Evolutionary conservation across 1,284 basidiomycete species (phyloP).

Genomic region (Moesziomyces globuligerus): DNA sequence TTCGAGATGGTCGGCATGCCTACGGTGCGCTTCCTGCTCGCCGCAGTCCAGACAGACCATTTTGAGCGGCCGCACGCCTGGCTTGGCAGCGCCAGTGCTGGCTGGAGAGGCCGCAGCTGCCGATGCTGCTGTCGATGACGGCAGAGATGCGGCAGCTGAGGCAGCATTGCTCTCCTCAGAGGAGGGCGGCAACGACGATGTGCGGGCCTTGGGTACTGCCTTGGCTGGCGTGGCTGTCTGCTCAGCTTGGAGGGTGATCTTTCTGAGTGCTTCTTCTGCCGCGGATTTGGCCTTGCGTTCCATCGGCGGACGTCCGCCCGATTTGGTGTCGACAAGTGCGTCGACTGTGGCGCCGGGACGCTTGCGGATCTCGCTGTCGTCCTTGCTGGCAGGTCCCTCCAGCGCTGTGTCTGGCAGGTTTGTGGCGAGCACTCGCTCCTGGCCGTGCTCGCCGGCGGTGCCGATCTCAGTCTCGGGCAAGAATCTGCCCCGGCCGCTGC

Average conservation of each 20-base stretch:
- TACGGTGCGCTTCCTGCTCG: constrained; percentile 41
- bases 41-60: constrained; percentile 53
- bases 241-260: constrained; percentile 24
- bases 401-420: constrained; percentile 23
- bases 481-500: constrained; percentile 20
- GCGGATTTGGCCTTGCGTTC: constrained; percentile 27
- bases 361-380: constrained; percentile 43
- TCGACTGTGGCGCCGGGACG: too few species aligned
- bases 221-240: constrained; percentile 9
- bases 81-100: not conserved
- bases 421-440: constrained; percentile 34
- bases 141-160: not conserved
- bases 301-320: constrained; percentile 16
- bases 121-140: not conserved
- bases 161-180: constrained; percentile 6
- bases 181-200: constrained; percentile 28
- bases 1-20: constrained; percentile 39
- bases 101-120: not conserved
- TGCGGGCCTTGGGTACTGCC: constrained; percentile 26
- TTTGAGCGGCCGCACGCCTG: constrained; percentile 31
- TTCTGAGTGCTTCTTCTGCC: constrained; percentile 46
- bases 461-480: constrained; percentile 28
- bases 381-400: constrained; percentile 10
- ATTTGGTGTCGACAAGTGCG: too few species aligned
- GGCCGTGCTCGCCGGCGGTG: constrained; percentile 45